Conservation (phyloP, 177 flowering plant species). For the Vitis hybrid region DNA sequence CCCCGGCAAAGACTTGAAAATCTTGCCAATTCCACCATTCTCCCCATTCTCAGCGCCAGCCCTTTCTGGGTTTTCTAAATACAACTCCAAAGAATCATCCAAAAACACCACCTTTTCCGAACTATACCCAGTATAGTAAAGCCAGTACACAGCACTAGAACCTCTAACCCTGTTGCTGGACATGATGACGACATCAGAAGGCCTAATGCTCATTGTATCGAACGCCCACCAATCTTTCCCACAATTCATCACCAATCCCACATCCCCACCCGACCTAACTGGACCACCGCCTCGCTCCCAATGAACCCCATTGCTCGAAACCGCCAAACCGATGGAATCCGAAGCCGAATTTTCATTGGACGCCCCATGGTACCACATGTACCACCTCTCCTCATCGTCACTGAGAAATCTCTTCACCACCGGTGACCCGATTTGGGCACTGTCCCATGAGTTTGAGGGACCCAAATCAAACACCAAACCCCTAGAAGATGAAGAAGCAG, state of each 20-base stretch:
- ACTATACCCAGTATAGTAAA: constrained; percentile 72
- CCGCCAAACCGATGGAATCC: constrained; percentile 73
- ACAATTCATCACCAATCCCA: constrained; percentile 61
- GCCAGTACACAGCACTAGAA: constrained; percentile 78
- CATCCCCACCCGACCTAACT: constrained; percentile 45
- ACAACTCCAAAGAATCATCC: constrained; percentile 9
- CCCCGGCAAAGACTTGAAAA: constrained; percentile 68
- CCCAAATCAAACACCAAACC: constrained; percentile 80
- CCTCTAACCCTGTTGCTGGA: constrained; percentile 62
- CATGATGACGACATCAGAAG: constrained; percentile 75
- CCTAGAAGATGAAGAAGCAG: constrained; percentile 17
- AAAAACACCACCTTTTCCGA: constrained; percentile 41
- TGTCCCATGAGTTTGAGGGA: constrained; percentile 55
- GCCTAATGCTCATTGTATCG: constrained; percentile 64
- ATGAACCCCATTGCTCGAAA: constrained; percentile 80
- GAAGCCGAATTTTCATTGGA: constrained; percentile 12
- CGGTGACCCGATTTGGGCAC: constrained; percentile 70
- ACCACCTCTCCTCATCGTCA: constrained; percentile 91
- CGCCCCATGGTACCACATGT: constrained; percentile 86
- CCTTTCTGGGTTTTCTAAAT: constrained; percentile 36
- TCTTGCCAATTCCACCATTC: constrained; percentile 7
- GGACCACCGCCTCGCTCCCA: constrained; percentile 67
- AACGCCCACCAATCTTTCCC: constrained; percentile 91
- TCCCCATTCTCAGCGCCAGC: constrained; percentile 1
- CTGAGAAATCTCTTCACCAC: constrained; percentile 77